These are phyloP conservation scores for Streptanthus diversifolius DNA, from an alignment of 345 rosid species.

Conservation along the genomic window DNA sequence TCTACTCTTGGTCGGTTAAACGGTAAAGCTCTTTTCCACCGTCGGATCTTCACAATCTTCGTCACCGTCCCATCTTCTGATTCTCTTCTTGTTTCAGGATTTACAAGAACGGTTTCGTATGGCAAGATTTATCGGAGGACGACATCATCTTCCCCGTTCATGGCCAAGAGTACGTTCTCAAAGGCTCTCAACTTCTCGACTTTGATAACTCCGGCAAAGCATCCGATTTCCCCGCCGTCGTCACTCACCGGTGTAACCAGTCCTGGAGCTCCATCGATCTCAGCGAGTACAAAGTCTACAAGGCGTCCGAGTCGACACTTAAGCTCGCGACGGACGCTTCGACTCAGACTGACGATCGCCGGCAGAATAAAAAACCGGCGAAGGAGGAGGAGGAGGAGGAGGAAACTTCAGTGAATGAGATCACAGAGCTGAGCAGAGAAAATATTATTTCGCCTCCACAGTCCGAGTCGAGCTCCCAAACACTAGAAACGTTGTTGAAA, in stretches of 20 bases:
- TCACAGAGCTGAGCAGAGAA: slow-evolving; percentile 61
- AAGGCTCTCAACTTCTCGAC: slow-evolving; percentile 81
- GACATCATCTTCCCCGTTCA: slow-evolving; percentile 82
- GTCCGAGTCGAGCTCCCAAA: slow-evolving; percentile 93
- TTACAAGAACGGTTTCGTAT: slow-evolving; percentile 90
- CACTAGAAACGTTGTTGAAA: slow-evolving; percentile 73
- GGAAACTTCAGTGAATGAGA: slow-evolving; percentile 31
- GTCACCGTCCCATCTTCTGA: neutral
- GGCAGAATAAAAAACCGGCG: slow-evolving; percentile 50
- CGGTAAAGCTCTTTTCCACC: slow-evolving; percentile 41
- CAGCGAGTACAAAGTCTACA: slow-evolving; percentile 73
- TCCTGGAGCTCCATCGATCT: slow-evolving; percentile 83
- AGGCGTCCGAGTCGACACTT: slow-evolving; percentile 48
- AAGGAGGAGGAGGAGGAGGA: slow-evolving; percentile 34
- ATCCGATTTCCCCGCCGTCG: slow-evolving; percentile 36
- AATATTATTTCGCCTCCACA: slow-evolving; percentile 85
- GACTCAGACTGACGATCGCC: slow-evolving; percentile 76
- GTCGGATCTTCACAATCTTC: neutral
- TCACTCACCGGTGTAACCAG: slow-evolving; percentile 56
- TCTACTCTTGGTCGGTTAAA: slow-evolving; percentile 97
- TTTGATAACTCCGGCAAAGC: slow-evolving; percentile 33
- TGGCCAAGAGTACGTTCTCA: slow-evolving; percentile 83
- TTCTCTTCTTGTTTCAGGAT: slow-evolving; percentile 43
- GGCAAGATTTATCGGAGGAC: slow-evolving; percentile 80
- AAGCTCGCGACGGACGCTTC: slow-evolving; percentile 75